Evolutionary conservation across 192 early-diverging fungal genomes (phyloP), one percentile per base, ranked within the genome.

Genomic region (Podila verticillata): DNA sequence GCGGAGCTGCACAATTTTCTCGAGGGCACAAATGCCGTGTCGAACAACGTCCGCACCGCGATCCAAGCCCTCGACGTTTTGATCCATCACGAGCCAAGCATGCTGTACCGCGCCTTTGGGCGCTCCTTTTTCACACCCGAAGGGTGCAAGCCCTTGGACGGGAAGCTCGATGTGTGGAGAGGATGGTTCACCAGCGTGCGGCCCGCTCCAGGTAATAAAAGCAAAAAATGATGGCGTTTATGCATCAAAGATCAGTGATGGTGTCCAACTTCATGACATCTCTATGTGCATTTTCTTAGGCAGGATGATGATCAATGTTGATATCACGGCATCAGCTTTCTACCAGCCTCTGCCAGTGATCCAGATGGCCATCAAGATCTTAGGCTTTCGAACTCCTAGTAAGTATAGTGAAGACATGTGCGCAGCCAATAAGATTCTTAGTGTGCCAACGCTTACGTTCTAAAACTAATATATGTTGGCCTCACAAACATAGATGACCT

Each of bases 111-210:
- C 20, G 93, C 91, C 32, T 92, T 96, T 63, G 92, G 94, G 17
- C 88, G 96, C 2, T 98, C 95, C 36, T 98, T 99, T 85, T 98
- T 93, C 73, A 98, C 95, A 0, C 89, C 92, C n/a, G 84, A 88
- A 10, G 87, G 85, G 65, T 70, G 79, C 2, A 56, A 49, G 48
- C 60, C 63, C 32, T 85, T 89, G 0, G 81, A 74, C 5, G 92
- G 95, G 54, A 95, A 96, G 19, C 87, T 92, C 24, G 94, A 97
- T 85, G 89, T 96, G 6, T 97, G 96, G 96, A 91, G 91, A 72
- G 97, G 97, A 22, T 96, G 93, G 74, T 96, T 95, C 68, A 95
- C 96, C 61, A 94, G 92, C 35, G 89, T 95, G 36, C 87, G 93
- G 7, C 95, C 96, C 6, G 86, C 92, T 26, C 29, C 82, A n/a